phyloP scores from a whole-genome alignment of 768 basidiomycete genomes.

The Suillus luteus region DNA sequence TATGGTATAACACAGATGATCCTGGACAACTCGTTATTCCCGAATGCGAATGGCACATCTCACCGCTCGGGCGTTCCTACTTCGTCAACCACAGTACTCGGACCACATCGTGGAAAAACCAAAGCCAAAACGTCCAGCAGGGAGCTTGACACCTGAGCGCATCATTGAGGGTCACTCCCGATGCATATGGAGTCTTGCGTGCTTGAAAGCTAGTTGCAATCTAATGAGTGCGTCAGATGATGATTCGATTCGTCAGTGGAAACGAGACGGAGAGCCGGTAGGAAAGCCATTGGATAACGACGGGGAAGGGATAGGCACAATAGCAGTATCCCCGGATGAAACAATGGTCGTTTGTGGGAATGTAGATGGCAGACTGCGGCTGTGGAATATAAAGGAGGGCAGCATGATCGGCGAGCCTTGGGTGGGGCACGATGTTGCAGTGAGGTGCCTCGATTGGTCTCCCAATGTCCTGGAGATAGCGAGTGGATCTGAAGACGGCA shows the following conservation, averaged over 20 bases:
- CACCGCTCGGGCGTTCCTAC: background rate
- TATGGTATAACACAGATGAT: background rate
- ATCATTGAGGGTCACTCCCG: background rate
- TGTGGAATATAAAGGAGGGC: background rate
- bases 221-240: background rate
- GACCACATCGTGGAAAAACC: background rate
- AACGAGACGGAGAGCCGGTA: background rate
- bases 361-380: background rate
- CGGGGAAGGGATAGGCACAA: background rate
- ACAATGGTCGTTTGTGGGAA: background rate
- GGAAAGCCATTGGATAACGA: background rate
- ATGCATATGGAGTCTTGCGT: background rate
- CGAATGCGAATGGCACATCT: slow-evolving; percentile 8
- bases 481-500: slow-evolving; percentile 8
- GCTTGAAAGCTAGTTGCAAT: background rate
- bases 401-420: background rate
- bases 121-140: background rate
- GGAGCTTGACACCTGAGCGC: background rate
- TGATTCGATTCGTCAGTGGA: background rate
- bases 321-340: background rate
- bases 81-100: slow-evolving; percentile 1
- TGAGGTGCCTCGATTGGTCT: slow-evolving; percentile 16
- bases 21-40: background rate
- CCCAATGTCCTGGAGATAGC: slow-evolving; percentile 16
- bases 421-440: background rate